Base-by-base conservation (phyloP, 78 protist genomes). In the Dictyostelium brefeldianum region DNA sequence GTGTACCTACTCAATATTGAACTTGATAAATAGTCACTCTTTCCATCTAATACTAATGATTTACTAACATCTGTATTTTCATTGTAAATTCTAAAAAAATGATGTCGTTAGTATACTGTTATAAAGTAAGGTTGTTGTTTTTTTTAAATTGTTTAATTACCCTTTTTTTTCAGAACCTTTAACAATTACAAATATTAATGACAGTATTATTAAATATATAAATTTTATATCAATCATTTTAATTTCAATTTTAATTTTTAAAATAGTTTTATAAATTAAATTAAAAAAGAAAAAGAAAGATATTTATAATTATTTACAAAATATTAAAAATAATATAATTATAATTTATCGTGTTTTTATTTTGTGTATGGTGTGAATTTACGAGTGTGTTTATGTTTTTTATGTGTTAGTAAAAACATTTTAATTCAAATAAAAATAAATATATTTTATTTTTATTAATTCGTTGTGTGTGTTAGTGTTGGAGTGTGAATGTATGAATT, bases 21-120 rank as follows among this genome's bases (percentile, higher is more conserved):
- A 29, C 82, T 53, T 12, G 82, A 47, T 15, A 77, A 53, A 29
- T 53, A 77, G 31, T 77, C 82, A 77, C 82, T 77, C 54, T 43
- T 77, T 5, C 82, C 82, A 77, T 50, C 22, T 31, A 77, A 53
- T 15, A 77, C 82, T 25, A 77, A 77, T 77, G 82, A 77, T 77
- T 77, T 48, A n/a, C 54, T 15, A 6, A 17, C 3, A 20, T 29
- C 78, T 70, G 5, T 29, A 41, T 70, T 70, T 36, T 70, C 54
- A 14, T 70, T 25, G 36, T 22, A 56, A 8, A 56, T 56, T 5
- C 65, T 56, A 20, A 8, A 12, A 53, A 53, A 53, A 53, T 11
- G 8, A 12, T 53, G 57, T 53, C 8, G 8, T 53, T 12, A 53
- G 8, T 11, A 53, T 53, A 11, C 57, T 11, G 11, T n/a, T n/a